Percentiles rank a stretch among this genome's conserved stretches.
These are phyloP conservation scores for Diaporthe eres DNA, from an alignment of 2,329 filamentous ascomycete genomes.

Conservation along the genomic window DNA sequence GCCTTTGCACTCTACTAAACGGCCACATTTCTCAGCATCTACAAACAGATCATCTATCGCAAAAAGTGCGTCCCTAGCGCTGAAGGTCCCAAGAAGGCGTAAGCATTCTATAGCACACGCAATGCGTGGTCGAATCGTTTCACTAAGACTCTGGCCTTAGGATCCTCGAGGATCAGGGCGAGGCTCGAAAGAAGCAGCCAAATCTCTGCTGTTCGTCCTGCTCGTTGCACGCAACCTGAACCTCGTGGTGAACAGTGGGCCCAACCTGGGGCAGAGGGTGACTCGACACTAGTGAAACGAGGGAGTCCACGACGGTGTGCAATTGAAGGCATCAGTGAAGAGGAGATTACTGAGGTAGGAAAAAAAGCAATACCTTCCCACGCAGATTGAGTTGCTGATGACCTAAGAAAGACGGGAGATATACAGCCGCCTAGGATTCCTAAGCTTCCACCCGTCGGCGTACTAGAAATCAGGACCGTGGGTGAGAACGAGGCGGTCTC, in stretches of 20 bases:
- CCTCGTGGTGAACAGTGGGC: background rate
- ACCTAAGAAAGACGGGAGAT: no score
- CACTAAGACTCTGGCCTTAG: background rate
- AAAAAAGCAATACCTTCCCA: no score
- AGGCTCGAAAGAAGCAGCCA: constrained; percentile 20
- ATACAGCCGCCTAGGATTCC: no score
- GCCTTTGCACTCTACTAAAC: background rate
- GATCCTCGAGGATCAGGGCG: background rate
- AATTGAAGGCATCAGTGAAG: no score
- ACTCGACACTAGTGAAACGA: no score
- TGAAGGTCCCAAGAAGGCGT: background rate
- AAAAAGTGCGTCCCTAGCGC: background rate
- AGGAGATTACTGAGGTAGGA: no score
- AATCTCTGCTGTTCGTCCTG: constrained; percentile 32
- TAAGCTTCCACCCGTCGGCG: no score
- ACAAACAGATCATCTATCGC: background rate
- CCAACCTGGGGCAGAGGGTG: no score
- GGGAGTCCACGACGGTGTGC: no score
- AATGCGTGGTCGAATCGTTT: background rate
- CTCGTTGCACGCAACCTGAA: background rate
- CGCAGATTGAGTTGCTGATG: no score
- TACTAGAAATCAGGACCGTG: no score
- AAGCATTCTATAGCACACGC: background rate
- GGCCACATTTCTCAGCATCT: background rate
- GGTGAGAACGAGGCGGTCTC: no score